Percentiles rank a stretch among this genome's conserved stretches.
Conservation (phyloP, 2,329 filamentous ascomycete species). For the Tolypocladium capitatum region DNA sequence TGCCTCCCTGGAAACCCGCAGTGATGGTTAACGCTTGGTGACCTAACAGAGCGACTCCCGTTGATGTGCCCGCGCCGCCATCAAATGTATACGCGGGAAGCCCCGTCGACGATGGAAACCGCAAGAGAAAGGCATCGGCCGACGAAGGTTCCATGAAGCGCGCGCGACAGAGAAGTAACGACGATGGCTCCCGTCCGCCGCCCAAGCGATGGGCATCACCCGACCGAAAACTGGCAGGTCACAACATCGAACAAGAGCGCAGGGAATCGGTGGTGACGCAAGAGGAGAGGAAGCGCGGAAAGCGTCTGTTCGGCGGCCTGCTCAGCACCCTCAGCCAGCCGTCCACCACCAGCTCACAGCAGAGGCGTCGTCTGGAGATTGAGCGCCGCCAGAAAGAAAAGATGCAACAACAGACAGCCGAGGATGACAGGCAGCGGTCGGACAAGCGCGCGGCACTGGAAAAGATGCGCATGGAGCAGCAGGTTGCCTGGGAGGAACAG, state of each 20-base stretch:
- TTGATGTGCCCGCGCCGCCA: not conserved
- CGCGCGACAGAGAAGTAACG: not conserved
- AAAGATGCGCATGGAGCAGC: conserved; percentile 50
- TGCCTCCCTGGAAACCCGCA: not conserved
- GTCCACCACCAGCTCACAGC: conserved; percentile 40
- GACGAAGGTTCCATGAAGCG: conserved; percentile 13
- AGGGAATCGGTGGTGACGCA: conserved; percentile 17
- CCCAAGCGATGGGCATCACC: not conserved
- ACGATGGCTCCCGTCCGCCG: not conserved
- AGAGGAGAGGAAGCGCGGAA: conserved; percentile 75
- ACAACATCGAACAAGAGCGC: not conserved
- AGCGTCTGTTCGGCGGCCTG: conserved; percentile 73
- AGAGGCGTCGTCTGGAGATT: conserved; percentile 64
- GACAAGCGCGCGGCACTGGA: conserved; percentile 52
- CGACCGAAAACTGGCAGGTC: not conserved
- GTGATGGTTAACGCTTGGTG: not conserved
- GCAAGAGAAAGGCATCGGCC: conserved; percentile 18
- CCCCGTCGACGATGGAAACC: conserved; percentile 3
- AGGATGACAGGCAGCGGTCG: conserved; percentile 54
- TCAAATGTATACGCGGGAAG: not conserved
- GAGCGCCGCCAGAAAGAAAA: conserved; percentile 71
- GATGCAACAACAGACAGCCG: conserved; percentile 55
- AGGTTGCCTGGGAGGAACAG: conserved; percentile 62
- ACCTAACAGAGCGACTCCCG: not conserved
- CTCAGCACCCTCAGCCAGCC: conserved; percentile 67